Evolutionary conservation across 163 green algal species (phyloP), one percentile per base, ranked within the genome.

Genomic region (Botryococcus braunii): DNA sequence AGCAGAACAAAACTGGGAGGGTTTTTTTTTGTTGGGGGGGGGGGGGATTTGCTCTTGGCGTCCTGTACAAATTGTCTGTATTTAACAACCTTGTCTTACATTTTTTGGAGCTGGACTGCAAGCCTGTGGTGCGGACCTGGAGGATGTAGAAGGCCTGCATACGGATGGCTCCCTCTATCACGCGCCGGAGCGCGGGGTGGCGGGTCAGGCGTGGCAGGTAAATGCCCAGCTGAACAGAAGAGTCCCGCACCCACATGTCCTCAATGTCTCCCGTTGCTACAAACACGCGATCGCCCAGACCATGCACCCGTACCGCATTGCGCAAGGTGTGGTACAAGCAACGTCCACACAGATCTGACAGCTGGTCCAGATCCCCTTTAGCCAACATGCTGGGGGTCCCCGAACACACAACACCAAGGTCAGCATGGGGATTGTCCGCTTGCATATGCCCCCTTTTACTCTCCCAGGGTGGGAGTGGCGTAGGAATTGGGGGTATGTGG

Each of bases 71-170:
- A n/a, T n/a, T n/a, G n/a, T n/a, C n/a, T n/a, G n/a, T n/a, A n/a
- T n/a, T n/a, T n/a, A n/a, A n/a, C n/a, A n/a, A n/a, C n/a, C n/a
- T n/a, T n/a, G n/a, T n/a, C n/a, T n/a, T n/a, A n/a, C n/a, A n/a
- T n/a, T n/a, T n/a, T n/a, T n/a, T n/a, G n/a, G n/a, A n/a, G n/a
- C n/a, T n/a, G n/a, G n/a, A n/a, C n/a, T 37, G 7, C 0, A 29
- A 32, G 2, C 3, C 5, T 29, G 5, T 36, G 1, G 4, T 37
- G 57, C 3, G 27, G 32, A 52, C 38, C 61, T 67, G 61, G 5
- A 84, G 29, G 46, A 85, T 84, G 55, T 78, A 86, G 62, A 77
- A 84, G 3, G 80, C 73, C 64, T 84, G 79, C 11, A 75, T 69
- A 7, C 73, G 58, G 13, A 82, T 70, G 9, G 73, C 50, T 32